Evolutionary conservation across 2,329 filamentous ascomycete genomes (phyloP).

Genomic region (Colletotrichum camelliae): DNA sequence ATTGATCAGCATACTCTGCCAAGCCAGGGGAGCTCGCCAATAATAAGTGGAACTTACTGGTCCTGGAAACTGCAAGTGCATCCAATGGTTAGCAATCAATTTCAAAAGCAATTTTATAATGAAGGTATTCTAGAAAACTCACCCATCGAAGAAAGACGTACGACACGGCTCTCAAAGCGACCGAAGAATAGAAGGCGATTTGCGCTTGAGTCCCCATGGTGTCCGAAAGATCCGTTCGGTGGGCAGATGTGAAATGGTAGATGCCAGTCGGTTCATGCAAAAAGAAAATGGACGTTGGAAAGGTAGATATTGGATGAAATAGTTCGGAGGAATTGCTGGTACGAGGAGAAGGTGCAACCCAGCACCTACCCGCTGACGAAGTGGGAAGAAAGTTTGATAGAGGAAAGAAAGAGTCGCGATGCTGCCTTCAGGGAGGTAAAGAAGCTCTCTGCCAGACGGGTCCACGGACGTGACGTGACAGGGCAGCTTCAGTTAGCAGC

Average conservation of each 20-base stretch:
- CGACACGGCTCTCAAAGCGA: conserved; percentile 52
- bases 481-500: neutral
- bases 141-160: conserved; percentile 70
- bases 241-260: conserved; percentile 26
- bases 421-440: conserved; percentile 5
- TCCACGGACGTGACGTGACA: conserved; percentile 8
- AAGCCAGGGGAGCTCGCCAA: neutral
- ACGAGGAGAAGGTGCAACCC: neutral
- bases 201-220: conserved; percentile 35
- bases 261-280: neutral
- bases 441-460: neutral
- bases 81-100: neutral
- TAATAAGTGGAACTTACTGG: conserved; percentile 28
- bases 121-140: conserved; percentile 15
- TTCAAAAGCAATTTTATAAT: neutral
- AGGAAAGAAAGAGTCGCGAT: neutral
- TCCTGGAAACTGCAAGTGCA: conserved; percentile 28
- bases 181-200: conserved; percentile 48
- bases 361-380: neutral
- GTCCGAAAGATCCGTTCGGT: neutral
- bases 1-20: neutral
- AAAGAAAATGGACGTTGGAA: neutral
- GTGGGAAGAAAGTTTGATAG: neutral
- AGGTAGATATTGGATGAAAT: neutral
- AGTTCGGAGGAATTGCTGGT: neutral